Evolutionary conservation across 1,284 basidiomycete genomes (phyloP).

Genomic region (Amylostereum areolatum): DNA sequence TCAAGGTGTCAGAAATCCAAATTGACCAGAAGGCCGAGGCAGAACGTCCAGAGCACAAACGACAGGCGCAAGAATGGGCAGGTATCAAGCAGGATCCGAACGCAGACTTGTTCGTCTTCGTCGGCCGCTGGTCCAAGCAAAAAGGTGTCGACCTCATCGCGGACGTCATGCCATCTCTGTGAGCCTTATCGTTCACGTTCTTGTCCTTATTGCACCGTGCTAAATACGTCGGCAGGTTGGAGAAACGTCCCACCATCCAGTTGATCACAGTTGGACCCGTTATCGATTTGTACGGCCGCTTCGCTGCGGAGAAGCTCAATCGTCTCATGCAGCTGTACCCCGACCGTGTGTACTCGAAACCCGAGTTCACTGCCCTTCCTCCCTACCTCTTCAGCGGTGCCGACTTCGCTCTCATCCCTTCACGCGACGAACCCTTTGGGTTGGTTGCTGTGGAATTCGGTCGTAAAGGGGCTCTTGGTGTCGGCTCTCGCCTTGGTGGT

Average conservation of each 20-base stretch:
- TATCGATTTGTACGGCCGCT: slow-evolving; percentile 90
- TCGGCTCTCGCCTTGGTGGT: slow-evolving; percentile 88
- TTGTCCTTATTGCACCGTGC: slow-evolving; percentile 1
- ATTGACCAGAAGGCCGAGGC: slow-evolving; percentile 81
- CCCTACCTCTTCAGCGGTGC: slow-evolving; percentile 91
- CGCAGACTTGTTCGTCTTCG: slow-evolving; percentile 89
- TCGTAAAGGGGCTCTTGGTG: slow-evolving; percentile 90
- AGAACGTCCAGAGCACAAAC: slow-evolving; percentile 81
- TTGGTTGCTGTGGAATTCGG: slow-evolving; percentile 93
- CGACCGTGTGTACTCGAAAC: slow-evolving; percentile 88
- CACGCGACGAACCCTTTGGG: slow-evolving; percentile 92
- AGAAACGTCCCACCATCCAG: slow-evolving; percentile 83
- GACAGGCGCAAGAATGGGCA: slow-evolving; percentile 92
- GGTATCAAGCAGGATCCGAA: slow-evolving; percentile 85
- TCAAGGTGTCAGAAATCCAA: slow-evolving; percentile 66
- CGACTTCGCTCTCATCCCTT: slow-evolving; percentile 90
- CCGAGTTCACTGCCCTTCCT: slow-evolving; percentile 90
- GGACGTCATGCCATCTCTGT: slow-evolving; percentile 86
- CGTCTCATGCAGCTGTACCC: slow-evolving; percentile 93
- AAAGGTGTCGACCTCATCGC: slow-evolving; percentile 94
- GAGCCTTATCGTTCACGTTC: slow-evolving; percentile 23
- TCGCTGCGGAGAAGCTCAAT: slow-evolving; percentile 88
- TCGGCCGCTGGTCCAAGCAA: slow-evolving; percentile 95
- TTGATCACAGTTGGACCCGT: slow-evolving; percentile 87
- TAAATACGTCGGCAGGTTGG: slow-evolving; percentile 43